Conservation (phyloP, 2,329 filamentous ascomycete species). For the Lecanicillium sp. region DNA sequence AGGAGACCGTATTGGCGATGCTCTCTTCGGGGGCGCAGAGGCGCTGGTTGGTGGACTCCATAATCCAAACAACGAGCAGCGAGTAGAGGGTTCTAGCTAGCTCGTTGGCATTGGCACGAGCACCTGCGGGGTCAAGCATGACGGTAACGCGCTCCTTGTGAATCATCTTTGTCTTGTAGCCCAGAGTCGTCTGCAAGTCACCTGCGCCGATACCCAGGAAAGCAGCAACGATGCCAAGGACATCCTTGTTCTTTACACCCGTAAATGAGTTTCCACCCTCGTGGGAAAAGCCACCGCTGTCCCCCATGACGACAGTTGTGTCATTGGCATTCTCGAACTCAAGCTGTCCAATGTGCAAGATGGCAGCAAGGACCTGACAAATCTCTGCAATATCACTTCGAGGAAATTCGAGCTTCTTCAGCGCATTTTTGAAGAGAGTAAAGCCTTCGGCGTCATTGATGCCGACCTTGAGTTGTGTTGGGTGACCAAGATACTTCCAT, state of each 20-base stretch:
- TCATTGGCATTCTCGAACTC: constrained; percentile 80
- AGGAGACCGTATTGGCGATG: constrained; percentile 86
- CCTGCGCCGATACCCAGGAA: constrained; percentile 79
- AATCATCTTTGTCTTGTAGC: constrained; percentile 95
- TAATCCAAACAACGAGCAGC: constrained; percentile 84
- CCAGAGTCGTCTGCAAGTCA: constrained; percentile 79
- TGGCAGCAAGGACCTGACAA: constrained; percentile 86
- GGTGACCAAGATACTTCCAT: constrained; percentile 95
- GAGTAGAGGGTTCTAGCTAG: constrained; percentile 89
- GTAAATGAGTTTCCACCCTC: constrained; percentile 84
- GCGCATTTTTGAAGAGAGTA: constrained; percentile 91
- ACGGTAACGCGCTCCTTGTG: constrained; percentile 96
- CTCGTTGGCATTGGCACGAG: constrained; percentile 86
- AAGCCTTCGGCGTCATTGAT: constrained; percentile 96
- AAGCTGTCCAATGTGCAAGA: constrained; percentile 94
- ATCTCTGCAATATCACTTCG: constrained; percentile 92
- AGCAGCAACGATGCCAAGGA: constrained; percentile 77
- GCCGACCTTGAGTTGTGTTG: constrained; percentile 91
- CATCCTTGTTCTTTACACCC: constrained; percentile 87
- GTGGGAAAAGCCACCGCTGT: constrained; percentile 93
- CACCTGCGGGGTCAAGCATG: constrained; percentile 89
- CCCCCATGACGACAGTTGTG: constrained; percentile 72
- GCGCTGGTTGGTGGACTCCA: constrained; percentile 85
- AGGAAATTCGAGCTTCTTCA: constrained; percentile 90
- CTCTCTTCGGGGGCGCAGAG: constrained; percentile 81